phyloP scores from a whole-genome alignment of 129 eudicot species.

The Chrysanthemum seticuspe region DNA sequence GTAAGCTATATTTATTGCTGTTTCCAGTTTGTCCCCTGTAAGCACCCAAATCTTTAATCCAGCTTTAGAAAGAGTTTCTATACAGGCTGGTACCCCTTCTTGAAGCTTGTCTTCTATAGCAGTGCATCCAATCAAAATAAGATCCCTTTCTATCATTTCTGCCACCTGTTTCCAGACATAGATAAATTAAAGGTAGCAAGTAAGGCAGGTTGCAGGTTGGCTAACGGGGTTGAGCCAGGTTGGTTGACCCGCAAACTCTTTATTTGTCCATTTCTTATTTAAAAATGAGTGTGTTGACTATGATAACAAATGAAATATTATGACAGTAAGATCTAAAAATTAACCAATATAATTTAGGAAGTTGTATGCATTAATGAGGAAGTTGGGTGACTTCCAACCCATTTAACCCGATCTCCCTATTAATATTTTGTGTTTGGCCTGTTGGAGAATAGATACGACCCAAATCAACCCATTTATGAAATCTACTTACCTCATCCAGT shows the following conservation, averaged over 20 bases:
- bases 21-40: conserved; percentile 97
- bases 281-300: background rate
- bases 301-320: background rate
- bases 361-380: background rate
- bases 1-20: conserved; percentile 97
- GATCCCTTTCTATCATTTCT: conserved; percentile 79
- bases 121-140: conserved; percentile 83
- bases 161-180: conserved; percentile 58
- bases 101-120: conserved; percentile 99
- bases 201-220: background rate
- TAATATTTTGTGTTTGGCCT: background rate
- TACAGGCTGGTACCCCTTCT: conserved; percentile 97
- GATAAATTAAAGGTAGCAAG: background rate
- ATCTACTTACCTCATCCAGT: conserved; percentile 74
- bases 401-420: background rate
- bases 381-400: conserved; percentile 13
- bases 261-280: conserved; percentile 1
- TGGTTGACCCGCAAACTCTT: background rate
- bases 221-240: background rate
- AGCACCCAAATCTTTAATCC: conserved; percentile 99
- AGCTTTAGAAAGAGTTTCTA: conserved; percentile 90
- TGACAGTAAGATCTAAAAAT: background rate
- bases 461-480: conserved; percentile 10
- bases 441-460: background rate
- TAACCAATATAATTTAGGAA: background rate